These are phyloP conservation scores for Exophiala oligosperma DNA, from an alignment of 2,329 filamentous ascomycete genomes.

Conservation along the genomic window DNA sequence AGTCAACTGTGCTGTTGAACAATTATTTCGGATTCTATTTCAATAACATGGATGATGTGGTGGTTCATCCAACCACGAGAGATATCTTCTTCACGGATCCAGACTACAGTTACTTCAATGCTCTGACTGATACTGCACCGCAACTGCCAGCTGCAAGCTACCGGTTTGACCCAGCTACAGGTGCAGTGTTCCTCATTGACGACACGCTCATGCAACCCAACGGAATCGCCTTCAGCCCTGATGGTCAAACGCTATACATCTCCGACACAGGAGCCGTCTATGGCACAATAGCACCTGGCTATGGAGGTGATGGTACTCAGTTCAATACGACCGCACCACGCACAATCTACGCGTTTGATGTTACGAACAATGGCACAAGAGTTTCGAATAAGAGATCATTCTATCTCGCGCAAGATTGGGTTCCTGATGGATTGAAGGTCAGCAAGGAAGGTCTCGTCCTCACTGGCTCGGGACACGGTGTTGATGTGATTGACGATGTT, in stretches of 20 bases:
- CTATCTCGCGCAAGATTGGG: constrained; percentile 40
- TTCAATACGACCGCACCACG: constrained; percentile 25
- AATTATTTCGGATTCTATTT: constrained; percentile 51
- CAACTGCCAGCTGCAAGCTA: constrained; percentile 40
- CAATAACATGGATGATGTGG: constrained; percentile 45
- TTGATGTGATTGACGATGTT: constrained; percentile 42
- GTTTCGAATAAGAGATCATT: constrained; percentile 43
- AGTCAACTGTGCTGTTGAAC: constrained; percentile 43
- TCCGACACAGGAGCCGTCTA: constrained; percentile 40
- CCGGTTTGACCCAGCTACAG: constrained; percentile 38
- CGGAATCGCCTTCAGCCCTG: constrained; percentile 44
- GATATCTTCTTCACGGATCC: constrained; percentile 55
- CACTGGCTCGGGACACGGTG: constrained; percentile 40
- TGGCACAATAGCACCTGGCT: constrained; percentile 31
- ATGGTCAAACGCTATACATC: constrained; percentile 42
- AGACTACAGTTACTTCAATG: constrained; percentile 40
- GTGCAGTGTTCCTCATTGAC: constrained; percentile 38
- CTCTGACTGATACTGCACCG: constrained; percentile 38
- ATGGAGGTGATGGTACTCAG: constrained; percentile 21
- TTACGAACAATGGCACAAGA: constrained; percentile 36
- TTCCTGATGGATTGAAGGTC: constrained; percentile 46
- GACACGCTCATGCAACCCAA: constrained; percentile 44
- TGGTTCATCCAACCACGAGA: constrained; percentile 41
- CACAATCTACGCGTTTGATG: constrained; percentile 40
- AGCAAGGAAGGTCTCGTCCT: constrained; percentile 43